These are phyloP conservation scores for Spergularia azorica DNA, from an alignment of 179 eudicot species.

Conservation along the genomic window DNA sequence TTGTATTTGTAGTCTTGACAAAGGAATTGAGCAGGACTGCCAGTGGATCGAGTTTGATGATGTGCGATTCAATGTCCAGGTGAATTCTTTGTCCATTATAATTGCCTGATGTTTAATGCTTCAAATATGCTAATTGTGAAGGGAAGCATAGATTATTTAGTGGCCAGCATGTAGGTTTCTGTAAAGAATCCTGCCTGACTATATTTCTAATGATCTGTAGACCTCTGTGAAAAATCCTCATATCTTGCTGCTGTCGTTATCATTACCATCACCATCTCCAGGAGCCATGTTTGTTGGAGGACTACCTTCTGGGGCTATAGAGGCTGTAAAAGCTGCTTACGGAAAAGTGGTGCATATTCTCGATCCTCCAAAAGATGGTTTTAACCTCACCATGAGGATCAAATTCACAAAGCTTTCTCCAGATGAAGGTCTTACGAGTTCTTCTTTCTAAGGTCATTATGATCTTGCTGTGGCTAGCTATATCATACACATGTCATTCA, in stretches of 20 bases:
- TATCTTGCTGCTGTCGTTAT: constrained; percentile 67
- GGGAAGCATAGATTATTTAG: background rate
- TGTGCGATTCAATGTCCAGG: constrained; percentile 91
- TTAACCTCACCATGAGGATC: constrained; percentile 88
- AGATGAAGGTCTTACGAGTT: constrained; percentile 92
- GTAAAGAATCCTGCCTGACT: constrained; percentile 37
- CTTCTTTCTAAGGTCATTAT: constrained; percentile 62
- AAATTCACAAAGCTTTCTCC: constrained; percentile 89
- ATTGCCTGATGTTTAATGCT: background rate
- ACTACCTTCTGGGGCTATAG: constrained; percentile 90
- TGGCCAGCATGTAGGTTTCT: constrained; percentile 52
- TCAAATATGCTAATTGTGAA: background rate
- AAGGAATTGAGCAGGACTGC: constrained; percentile 88
- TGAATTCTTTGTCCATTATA: constrained; percentile 23
- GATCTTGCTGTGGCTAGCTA: constrained; percentile 47
- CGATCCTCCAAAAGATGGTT: constrained; percentile 98
- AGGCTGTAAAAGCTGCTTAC: constrained; percentile 87
- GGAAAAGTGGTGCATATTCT: constrained; percentile 73
- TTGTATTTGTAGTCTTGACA: constrained; percentile 70
- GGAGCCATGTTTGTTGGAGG: constrained; percentile 80
- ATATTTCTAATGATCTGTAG: constrained; percentile 41
- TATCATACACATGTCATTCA: constrained; percentile 15
- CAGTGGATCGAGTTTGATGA: constrained; percentile 96
- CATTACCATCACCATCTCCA: constrained; percentile 89
- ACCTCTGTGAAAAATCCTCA: constrained; percentile 82